Evolutionary conservation across 2,329 filamentous ascomycete species (phyloP).

Genomic region (Epichloe gansuensis): DNA sequence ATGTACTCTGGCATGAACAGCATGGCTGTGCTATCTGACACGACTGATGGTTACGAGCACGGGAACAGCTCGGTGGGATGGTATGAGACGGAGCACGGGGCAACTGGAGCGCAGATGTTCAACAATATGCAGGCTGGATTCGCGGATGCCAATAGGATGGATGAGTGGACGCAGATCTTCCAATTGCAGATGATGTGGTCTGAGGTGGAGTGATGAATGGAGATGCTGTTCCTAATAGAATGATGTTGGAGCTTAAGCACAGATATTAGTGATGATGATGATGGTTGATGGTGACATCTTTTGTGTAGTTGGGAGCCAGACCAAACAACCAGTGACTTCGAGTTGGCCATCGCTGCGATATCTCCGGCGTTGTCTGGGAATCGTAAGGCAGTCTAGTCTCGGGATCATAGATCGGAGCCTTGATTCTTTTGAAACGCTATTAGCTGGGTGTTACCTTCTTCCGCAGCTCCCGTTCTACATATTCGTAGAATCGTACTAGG

Average conservation of each 20-base stretch:
- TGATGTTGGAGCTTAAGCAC: too few relatives aligned
- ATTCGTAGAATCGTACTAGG: too few relatives aligned
- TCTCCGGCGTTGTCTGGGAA: too few relatives aligned
- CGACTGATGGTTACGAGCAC: conserved; percentile 19
- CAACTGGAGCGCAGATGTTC: conserved; percentile 20
- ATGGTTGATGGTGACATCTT: too few relatives aligned
- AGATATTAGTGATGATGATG: too few relatives aligned
- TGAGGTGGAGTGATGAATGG: conserved; percentile 17
- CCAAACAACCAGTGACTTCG: too few relatives aligned
- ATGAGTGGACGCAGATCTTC: conserved; percentile 16
- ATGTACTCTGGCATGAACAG: conserved; percentile 22
- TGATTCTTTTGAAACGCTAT: not conserved
- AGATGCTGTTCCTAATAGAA: too few relatives aligned
- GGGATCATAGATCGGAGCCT: not conserved
- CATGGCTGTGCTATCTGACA: conserved; percentile 15
- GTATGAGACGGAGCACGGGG: conserved; percentile 23
- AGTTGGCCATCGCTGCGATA: too few relatives aligned
- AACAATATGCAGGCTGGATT: conserved; percentile 22
- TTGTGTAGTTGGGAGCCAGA: too few relatives aligned
- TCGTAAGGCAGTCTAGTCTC: too few relatives aligned
- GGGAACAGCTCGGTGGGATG: conserved; percentile 24
- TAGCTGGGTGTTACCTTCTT: not conserved
- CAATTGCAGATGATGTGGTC: conserved; percentile 18
- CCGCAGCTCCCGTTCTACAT: too few relatives aligned
- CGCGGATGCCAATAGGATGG: conserved; percentile 14